These are phyloP conservation scores for Pascua sp. DNA, from an alignment of 1,284 basidiomycete species.

Conservation along the genomic window DNA sequence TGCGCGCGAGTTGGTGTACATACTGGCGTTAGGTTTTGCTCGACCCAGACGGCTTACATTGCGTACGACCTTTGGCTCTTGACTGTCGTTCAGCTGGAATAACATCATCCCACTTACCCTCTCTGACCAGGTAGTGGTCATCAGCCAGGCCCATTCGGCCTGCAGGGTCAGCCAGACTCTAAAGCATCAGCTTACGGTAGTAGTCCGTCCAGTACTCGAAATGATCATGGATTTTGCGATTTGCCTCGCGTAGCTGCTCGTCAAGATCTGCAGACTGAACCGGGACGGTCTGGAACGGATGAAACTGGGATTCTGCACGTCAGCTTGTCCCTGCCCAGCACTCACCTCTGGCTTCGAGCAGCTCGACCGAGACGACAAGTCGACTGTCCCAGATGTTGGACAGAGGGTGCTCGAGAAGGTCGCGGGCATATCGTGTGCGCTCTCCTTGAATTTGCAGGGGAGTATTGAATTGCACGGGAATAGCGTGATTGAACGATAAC, in stretches of 20 bases:
- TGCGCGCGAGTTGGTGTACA: constrained; percentile 7
- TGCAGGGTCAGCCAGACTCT: background rate
- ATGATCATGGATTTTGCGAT: background rate
- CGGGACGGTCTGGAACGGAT: background rate
- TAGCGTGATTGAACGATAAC: constrained; percentile 28
- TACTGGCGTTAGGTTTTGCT: background rate
- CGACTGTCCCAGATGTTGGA: constrained; percentile 23
- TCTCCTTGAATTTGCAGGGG: constrained; percentile 7
- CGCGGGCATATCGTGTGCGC: constrained; percentile 14
- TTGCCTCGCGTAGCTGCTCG: constrained; percentile 3
- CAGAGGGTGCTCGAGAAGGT: constrained; percentile 27
- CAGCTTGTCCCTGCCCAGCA: background rate
- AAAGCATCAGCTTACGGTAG: background rate
- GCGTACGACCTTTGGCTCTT: constrained; percentile 4
- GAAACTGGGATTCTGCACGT: background rate
- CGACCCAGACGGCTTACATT: background rate
- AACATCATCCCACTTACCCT: background rate
- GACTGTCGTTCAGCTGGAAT: background rate
- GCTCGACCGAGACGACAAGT: constrained; percentile 23
- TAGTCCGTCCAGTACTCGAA: constrained; percentile 14
- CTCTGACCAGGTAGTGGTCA: constrained; percentile 18
- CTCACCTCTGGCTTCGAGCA: constrained; percentile 8
- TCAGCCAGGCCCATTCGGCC: constrained; percentile 1
- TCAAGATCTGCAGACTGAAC: background rate
- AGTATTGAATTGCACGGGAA: constrained; percentile 11